Evolutionary conservation across 2,329 filamentous ascomycete genomes (phyloP).

Genomic region (Hymenoscyphus albidus): DNA sequence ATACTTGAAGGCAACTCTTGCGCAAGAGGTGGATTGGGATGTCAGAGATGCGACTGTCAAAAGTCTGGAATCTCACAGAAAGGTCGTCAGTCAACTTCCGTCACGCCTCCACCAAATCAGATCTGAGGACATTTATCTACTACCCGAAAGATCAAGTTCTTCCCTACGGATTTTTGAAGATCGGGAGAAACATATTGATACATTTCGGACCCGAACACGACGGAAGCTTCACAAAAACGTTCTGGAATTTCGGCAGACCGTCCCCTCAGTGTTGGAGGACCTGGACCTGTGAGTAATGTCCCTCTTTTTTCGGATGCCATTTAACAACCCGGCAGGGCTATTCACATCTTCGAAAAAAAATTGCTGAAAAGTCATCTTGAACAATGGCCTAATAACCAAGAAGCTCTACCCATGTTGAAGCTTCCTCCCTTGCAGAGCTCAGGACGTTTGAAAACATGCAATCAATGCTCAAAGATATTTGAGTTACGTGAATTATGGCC

Average conservation of each 20-base stretch:
- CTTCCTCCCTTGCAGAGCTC: not conserved
- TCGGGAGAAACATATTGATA: slow-evolving; percentile 2
- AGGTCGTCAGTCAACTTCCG: not conserved
- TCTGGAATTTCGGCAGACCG: slow-evolving; percentile 1
- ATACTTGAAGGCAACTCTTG: not conserved
- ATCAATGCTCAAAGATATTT: slow-evolving; percentile 11
- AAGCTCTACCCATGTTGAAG: not conserved
- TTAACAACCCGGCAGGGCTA: not conserved
- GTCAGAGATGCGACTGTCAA: not conserved
- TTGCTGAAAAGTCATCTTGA: slow-evolving; percentile 1
- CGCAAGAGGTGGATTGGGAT: not conserved
- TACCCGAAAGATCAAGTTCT: not conserved
- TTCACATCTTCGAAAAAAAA: not conserved
- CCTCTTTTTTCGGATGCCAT: not conserved
- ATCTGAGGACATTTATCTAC: not conserved
- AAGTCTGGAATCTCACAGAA: not conserved
- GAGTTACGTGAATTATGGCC: slow-evolving; percentile 12
- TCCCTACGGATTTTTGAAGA: slow-evolving; percentile 3
- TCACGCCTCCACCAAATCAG: not conserved
- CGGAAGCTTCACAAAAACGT: slow-evolving; percentile 5
- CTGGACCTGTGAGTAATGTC: slow-evolving; percentile 5
- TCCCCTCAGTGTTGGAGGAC: not conserved
- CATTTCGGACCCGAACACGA: slow-evolving; percentile 6
- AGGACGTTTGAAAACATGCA: slow-evolving; percentile 5
- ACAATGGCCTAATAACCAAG: not conserved